Conservation (phyloP, 345 rosid genomes). For the Rhodamnia rubescens region DNA sequence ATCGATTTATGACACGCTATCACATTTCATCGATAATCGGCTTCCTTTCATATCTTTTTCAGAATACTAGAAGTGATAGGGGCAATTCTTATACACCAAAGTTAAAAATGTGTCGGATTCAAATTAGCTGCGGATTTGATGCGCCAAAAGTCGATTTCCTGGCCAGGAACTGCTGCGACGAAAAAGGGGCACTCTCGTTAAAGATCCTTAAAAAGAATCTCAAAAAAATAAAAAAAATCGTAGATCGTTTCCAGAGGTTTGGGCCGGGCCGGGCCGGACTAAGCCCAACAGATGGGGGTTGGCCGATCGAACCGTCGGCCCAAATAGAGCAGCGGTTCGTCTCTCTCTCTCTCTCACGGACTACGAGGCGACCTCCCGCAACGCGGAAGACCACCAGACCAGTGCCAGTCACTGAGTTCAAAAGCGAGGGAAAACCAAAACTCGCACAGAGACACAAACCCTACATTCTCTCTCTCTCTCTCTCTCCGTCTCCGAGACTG, state of each 20-base stretch:
- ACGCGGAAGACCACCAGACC: not conserved
- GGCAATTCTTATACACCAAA: not conserved
- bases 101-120: not conserved
- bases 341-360: not conserved
- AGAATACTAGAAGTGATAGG: fast-evolving
- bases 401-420: not conserved
- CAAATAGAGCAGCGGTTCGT: not conserved
- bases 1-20: not conserved
- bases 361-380: not conserved
- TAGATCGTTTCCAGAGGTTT: not conserved
- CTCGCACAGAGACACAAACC: not conserved
- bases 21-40: not conserved
- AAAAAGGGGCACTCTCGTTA: not conserved
- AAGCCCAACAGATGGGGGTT: not conserved
- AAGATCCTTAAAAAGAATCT: not conserved
- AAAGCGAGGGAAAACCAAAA: not conserved
- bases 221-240: not conserved
- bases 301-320: not conserved
- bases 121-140: not conserved
- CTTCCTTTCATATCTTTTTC: not conserved
- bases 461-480: not conserved
- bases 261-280: not conserved
- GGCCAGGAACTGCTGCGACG: not conserved
- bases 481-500: not conserved
- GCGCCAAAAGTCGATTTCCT: not conserved